phyloP scores from a whole-genome alignment of 352 stramenopile species.

The Pythium dissotocum region DNA sequence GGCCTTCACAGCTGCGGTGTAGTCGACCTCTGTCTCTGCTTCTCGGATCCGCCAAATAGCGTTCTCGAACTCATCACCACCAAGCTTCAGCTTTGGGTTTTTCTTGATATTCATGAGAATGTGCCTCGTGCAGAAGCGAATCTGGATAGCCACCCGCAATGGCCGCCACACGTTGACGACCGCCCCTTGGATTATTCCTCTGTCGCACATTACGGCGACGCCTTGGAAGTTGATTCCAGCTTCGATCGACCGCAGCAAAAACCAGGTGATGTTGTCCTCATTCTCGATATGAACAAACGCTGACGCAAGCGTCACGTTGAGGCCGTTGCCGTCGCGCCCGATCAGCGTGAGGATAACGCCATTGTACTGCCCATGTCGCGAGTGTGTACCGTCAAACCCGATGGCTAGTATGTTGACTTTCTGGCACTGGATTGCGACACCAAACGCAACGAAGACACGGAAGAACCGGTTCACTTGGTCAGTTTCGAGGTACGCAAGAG shows the following conservation, averaged over 20 bases:
- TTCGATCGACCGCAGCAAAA: neutral
- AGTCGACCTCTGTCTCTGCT: neutral
- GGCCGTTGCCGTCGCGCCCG: neutral
- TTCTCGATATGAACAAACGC: constrained; percentile 4
- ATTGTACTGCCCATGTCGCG: too few relatives aligned
- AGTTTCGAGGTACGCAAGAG: too few relatives aligned
- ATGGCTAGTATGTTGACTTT: neutral
- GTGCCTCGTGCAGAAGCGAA: constrained; percentile 1
- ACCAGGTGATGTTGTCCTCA: neutral
- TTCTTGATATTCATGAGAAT: neutral
- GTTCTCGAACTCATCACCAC: neutral
- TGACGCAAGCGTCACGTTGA: neutral
- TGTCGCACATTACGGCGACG: too few relatives aligned
- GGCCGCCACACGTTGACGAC: neutral
- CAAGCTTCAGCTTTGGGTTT: neutral
- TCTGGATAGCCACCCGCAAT: neutral
- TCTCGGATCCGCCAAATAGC: neutral
- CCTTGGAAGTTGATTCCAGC: neutral
- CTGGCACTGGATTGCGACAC: neutral
- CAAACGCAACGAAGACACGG: neutral
- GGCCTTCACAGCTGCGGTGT: neutral
- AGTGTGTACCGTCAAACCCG: neutral
- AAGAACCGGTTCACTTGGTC: neutral
- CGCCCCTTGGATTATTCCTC: neutral
- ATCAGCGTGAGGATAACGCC: constrained; percentile 1